Evolutionary conservation across 148 eudicot species (phyloP), one percentile per base, ranked within the genome.

Genomic region (Limonium bicolor): DNA sequence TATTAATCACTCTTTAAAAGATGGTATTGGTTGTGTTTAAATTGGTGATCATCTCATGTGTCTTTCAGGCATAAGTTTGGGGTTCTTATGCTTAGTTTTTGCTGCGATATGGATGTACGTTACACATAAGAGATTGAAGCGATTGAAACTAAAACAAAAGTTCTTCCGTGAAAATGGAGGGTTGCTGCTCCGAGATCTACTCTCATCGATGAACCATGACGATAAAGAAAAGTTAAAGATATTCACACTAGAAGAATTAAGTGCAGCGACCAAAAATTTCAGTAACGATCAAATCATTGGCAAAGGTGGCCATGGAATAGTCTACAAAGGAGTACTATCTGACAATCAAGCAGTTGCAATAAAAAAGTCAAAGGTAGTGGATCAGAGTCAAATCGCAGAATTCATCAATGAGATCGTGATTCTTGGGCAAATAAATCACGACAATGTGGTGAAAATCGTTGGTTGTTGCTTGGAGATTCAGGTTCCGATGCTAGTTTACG

Each of bases 11-110:
- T n/a, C n/a, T n/a, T n/a, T n/a, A n/a, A n/a, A n/a, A n/a, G n/a
- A n/a, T n/a, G n/a, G n/a, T n/a, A n/a, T n/a, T n/a, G n/a, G n/a
- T n/a, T n/a, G n/a, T n/a, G n/a, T n/a, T n/a, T n/a, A n/a, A n/a
- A n/a, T n/a, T n/a, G n/a, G n/a, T n/a, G n/a, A n/a, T n/a, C n/a
- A n/a, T n/a, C n/a, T n/a, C n/a, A n/a, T 12, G 7, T 29, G 33
- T 29, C 20, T 14, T 37, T 35, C 50, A 54, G 60, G 60, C 2
- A 7, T 54, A 23, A 32, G 31, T 25, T 26, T 48, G 11, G 50
- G 54, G 20, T 21, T 47, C 8, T 6, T 48, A 12, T 9, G 32
- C 24, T 26, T 34, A 12, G 0, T 33, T 12, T 7, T 27, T 15
- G 0, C 36, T 8, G 6, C 27, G 3, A 1, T 43, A 3, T 54